Conservation (phyloP, 768 basidiomycete species). For the Amanita rimosa region DNA sequence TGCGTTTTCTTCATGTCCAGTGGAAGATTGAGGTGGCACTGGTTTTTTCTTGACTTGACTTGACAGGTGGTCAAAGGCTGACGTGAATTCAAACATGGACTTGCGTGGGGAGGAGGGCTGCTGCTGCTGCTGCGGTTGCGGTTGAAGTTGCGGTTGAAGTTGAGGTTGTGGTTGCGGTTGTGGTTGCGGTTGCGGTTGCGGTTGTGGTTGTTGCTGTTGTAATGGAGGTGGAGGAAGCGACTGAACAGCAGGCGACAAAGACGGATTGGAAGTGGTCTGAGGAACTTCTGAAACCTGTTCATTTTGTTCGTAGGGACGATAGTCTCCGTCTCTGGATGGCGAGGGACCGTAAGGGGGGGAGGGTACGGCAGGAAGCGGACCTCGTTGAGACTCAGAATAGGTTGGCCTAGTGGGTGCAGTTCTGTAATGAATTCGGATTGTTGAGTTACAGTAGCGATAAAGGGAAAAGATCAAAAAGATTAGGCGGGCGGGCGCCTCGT, state of each 20-base stretch:
- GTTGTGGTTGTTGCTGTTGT: neutral
- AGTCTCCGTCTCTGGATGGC: constrained; percentile 33
- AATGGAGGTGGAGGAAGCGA: neutral
- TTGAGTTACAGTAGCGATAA: constrained; percentile 9
- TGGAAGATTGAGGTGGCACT: constrained; percentile 36
- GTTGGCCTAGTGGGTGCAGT: constrained; percentile 36
- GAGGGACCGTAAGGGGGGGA: constrained; percentile 36
- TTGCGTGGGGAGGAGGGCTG: constrained; percentile 62
- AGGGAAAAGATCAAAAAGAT: constrained; percentile 11
- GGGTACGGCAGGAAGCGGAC: constrained; percentile 24
- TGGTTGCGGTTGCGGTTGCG: neutral
- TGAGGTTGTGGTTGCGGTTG: constrained; percentile 5
- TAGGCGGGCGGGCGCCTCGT: constrained; percentile 16
- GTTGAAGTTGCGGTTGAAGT: neutral
- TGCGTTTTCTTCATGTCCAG: constrained; percentile 42
- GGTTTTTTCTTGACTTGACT: constrained; percentile 58
- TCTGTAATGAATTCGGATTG: constrained; percentile 19
- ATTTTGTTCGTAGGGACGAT: constrained; percentile 28
- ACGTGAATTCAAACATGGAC: constrained; percentile 79
- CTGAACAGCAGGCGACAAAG: constrained; percentile 13
- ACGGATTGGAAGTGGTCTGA: constrained; percentile 24
- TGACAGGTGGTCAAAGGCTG: constrained; percentile 73
- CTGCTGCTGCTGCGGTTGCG: constrained; percentile 16
- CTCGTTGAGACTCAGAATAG: constrained; percentile 37
- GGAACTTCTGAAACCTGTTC: constrained; percentile 29